phyloP scores from a whole-genome alignment of 2,329 filamentous ascomycete species.

The Colletotrichum cereale region DNA sequence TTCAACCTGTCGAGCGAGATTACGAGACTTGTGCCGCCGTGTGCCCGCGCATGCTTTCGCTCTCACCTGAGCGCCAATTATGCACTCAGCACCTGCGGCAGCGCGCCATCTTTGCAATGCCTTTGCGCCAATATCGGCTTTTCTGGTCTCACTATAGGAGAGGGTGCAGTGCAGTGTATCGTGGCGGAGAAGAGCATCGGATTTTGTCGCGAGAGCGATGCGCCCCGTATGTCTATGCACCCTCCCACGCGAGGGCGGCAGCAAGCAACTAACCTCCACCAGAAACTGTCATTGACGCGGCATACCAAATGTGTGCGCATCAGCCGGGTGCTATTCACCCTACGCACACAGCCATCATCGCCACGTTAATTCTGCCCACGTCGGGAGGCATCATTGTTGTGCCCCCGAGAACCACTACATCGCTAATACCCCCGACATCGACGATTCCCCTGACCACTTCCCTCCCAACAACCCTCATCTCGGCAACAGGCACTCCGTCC shows the following conservation, averaged over 20 bases:
- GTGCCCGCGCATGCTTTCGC: conserved; percentile 71
- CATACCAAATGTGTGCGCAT: conserved; percentile 70
- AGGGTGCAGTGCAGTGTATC: conserved; percentile 77
- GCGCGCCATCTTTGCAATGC: conserved; percentile 67
- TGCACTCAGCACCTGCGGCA: conserved; percentile 60
- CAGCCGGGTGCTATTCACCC: conserved; percentile 64
- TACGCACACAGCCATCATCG: conserved; percentile 70
- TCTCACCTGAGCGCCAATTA: conserved; percentile 74
- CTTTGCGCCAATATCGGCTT: conserved; percentile 71
- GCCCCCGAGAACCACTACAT: conserved; percentile 35
- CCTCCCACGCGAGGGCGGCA: neutral
- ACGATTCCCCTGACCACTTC: conserved; percentile 30
- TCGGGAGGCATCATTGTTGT: conserved; percentile 52
- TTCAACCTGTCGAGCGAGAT: conserved; percentile 54
- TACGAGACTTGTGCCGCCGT: conserved; percentile 64
- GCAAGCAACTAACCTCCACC: conserved; percentile 26
- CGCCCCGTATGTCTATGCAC: conserved; percentile 50
- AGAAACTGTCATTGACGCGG: conserved; percentile 60
- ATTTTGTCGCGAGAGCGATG: conserved; percentile 63
- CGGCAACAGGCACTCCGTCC: conserved; percentile 25
- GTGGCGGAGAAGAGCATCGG: conserved; percentile 63
- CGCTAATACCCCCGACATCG: conserved; percentile 31
- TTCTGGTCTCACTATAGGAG: conserved; percentile 77
- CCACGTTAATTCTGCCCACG: conserved; percentile 62
- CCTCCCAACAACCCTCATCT: conserved; percentile 32